Percentiles rank a stretch among this genome's conserved stretches.
Conservation (phyloP, 768 basidiomycete species). For the Tulasnella sp. region DNA sequence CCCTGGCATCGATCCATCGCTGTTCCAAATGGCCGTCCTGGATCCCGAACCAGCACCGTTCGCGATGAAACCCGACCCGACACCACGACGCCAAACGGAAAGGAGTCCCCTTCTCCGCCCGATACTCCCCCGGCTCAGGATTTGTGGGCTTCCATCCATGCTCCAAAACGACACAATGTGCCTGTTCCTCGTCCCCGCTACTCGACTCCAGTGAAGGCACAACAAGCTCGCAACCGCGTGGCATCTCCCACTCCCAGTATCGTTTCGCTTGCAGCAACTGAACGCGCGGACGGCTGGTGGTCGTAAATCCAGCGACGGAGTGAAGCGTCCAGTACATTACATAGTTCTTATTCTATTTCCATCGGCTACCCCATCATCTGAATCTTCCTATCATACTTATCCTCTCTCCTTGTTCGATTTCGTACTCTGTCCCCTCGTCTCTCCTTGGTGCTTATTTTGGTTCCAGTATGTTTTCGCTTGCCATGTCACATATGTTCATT, state of each 20-base stretch:
- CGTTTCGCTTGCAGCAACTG: constrained; percentile 62
- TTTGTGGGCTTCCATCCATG: constrained; percentile 69
- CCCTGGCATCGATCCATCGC: background rate
- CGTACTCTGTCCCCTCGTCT: background rate
- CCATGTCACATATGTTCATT: background rate
- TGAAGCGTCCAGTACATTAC: background rate
- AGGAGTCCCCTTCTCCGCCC: background rate
- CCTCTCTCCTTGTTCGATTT: background rate
- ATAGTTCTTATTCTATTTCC: background rate
- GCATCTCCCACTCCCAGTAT: constrained; percentile 71
- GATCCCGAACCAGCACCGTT: background rate
- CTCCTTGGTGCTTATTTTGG: background rate
- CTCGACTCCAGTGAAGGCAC: constrained; percentile 24
- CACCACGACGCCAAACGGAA: constrained; percentile 12
- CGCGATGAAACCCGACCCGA: constrained; percentile 10
- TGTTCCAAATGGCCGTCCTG: background rate
- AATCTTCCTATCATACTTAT: background rate
- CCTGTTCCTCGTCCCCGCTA: constrained; percentile 34
- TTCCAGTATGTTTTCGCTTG: background rate
- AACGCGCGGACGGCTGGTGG: constrained; percentile 76
- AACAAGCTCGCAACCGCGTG: constrained; percentile 27
- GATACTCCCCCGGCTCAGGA: constrained; percentile 47
- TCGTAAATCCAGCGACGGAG: constrained; percentile 32
- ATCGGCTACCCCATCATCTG: background rate
- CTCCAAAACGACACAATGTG: constrained; percentile 32